phyloP scores from a whole-genome alignment of 768 basidiomycete species.

The Leccinum boreale region DNA sequence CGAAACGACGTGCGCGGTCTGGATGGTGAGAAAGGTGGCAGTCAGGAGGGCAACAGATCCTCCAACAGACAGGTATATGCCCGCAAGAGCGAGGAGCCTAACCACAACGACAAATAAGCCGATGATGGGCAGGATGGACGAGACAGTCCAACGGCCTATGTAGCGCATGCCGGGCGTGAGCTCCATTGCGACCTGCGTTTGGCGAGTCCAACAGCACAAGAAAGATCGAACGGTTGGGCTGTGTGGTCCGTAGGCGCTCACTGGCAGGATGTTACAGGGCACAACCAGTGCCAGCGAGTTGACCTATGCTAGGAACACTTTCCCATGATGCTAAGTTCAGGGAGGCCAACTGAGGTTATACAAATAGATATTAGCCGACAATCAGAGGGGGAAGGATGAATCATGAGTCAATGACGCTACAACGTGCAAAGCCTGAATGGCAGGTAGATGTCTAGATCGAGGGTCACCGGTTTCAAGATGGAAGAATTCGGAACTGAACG shows the following conservation, averaged over 20 bases:
- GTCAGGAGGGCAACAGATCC: constrained; percentile 5
- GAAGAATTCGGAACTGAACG: no score
- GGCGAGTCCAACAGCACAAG: background rate
- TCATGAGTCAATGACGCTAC: background rate
- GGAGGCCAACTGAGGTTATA: background rate
- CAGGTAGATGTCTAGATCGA: no score
- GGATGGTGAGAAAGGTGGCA: background rate
- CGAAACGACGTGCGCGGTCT: constrained; percentile 1
- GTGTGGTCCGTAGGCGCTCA: background rate
- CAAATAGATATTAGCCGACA: background rate
- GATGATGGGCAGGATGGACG: constrained; percentile 11
- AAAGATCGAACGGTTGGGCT: background rate
- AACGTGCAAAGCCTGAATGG: no score
- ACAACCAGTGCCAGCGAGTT: no score
- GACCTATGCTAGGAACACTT: background rate
- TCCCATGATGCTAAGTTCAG: background rate
- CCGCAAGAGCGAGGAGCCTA: constrained; percentile 7
- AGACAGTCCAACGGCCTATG: constrained; percentile 12
- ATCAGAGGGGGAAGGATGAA: background rate
- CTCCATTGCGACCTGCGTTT: constrained; percentile 5
- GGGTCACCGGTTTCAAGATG: no score
- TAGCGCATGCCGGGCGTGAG: constrained; percentile 25
- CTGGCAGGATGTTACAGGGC: background rate
- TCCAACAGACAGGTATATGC: constrained; percentile 9
- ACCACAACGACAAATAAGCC: constrained; percentile 12